These are phyloP conservation scores for Pseudovirgaria hyperparasitica DNA, from an alignment of 2,329 filamentous ascomycete genomes.

Conservation along the genomic window DNA sequence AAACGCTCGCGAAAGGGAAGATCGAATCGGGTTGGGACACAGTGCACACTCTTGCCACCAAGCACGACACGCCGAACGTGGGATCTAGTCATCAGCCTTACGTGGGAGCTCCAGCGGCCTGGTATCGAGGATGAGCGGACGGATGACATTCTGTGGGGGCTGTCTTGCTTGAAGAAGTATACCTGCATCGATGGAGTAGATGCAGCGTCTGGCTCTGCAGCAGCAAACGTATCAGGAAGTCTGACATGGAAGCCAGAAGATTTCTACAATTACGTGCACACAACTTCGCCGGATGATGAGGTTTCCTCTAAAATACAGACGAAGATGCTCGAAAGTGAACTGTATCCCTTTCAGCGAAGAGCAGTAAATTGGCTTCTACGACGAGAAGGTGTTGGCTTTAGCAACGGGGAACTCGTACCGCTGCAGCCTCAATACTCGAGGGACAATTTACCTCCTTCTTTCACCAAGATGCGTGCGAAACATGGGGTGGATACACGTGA, in stretches of 20 bases:
- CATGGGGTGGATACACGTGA: slow-evolving; percentile 37
- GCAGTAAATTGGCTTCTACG: slow-evolving; percentile 57
- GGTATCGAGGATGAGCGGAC: too few relatives aligned
- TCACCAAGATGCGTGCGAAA: slow-evolving; percentile 36
- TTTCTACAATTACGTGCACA: slow-evolving; percentile 59
- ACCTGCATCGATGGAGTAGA: too few relatives aligned
- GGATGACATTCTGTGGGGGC: too few relatives aligned
- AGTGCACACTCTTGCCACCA: too few relatives aligned
- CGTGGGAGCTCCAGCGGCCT: too few relatives aligned
- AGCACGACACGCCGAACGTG: too few relatives aligned
- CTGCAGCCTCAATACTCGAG: slow-evolving; percentile 6
- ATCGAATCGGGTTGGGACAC: too few relatives aligned
- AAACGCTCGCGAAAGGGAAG: too few relatives aligned
- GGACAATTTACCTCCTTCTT: slow-evolving; percentile 29
- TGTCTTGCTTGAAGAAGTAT: too few relatives aligned
- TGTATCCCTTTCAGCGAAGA: slow-evolving; percentile 63
- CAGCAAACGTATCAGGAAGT: too few relatives aligned
- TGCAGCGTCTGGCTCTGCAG: too few relatives aligned
- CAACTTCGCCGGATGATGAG: slow-evolving; percentile 36
- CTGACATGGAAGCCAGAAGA: slow-evolving; percentile 37
- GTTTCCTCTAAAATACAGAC: slow-evolving; percentile 18
- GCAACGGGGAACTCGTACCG: slow-evolving; percentile 8
- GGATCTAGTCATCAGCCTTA: too few relatives aligned
- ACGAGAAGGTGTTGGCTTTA: slow-evolving; percentile 48
- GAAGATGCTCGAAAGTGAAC: slow-evolving; percentile 22